phyloP scores from a whole-genome alignment of 164 flowering plant species.

The Tetracentron sinense region DNA sequence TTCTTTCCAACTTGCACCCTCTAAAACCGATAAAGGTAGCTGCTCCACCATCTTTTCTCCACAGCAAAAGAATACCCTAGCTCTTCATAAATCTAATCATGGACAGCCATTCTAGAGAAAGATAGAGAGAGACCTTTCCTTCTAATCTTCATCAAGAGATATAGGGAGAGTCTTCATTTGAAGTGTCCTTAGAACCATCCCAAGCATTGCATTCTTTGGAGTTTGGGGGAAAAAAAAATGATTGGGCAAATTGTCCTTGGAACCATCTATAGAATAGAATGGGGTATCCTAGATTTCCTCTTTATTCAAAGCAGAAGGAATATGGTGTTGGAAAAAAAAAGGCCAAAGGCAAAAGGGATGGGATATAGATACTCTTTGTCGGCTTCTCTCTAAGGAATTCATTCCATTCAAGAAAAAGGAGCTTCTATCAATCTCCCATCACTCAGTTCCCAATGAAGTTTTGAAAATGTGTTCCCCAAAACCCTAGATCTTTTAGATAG shows the following conservation, averaged over 20 bases:
- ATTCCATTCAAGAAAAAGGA: constrained; percentile 15
- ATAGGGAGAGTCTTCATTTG: too few species aligned
- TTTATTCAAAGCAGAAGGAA: constrained; percentile 19
- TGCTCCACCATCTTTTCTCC: constrained; percentile 12
- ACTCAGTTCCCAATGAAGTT: constrained; percentile 20
- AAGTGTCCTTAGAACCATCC: too few species aligned
- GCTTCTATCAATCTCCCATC: constrained; percentile 13
- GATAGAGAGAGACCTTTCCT: neutral
- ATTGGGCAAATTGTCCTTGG: too few species aligned
- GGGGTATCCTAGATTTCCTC: neutral
- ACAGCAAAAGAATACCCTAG: constrained; percentile 8
- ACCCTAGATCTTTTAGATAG: constrained; percentile 20
- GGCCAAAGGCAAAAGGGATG: too few species aligned
- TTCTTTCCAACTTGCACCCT: constrained; percentile 22
- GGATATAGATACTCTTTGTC: constrained; percentile 50
- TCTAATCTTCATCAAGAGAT: too few species aligned
- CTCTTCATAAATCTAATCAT: constrained; percentile 6
- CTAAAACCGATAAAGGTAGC: constrained; percentile 24
- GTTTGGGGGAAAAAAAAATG: too few species aligned
- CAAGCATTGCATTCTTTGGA: too few species aligned
- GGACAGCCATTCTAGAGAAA: too few species aligned
- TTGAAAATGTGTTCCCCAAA: constrained; percentile 14
- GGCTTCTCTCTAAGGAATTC: constrained; percentile 27
- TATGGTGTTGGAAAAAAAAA: constrained; percentile 23
- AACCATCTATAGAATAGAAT: too few species aligned